Base-by-base conservation (phyloP, 2,329 filamentous ascomycete genomes). In the Fusarium odoratissimum region DNA sequence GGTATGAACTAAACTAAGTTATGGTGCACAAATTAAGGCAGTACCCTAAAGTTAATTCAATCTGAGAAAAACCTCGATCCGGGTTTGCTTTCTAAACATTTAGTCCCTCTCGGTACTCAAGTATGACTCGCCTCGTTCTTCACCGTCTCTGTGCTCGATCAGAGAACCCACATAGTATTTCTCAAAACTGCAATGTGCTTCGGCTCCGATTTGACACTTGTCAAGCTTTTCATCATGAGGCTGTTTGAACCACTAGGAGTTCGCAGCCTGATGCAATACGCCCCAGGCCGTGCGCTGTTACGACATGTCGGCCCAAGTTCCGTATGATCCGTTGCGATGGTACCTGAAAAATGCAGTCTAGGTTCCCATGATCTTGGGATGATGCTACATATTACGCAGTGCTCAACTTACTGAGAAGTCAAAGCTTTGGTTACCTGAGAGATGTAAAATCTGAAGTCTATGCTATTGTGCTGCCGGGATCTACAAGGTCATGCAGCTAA, bases 111-210 rank as follows among this genome's bases (percentile, higher is more conserved):
- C 17, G 25, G 31, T 28, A 45, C 46, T 42, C 19, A 42, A 55
- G 12, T 31, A 48, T 67, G 64, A 49, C 64, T 67, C 41, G 56
- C 37, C 55, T 42, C 13, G 37, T 54, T 35, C 57, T 42, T 68
- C 65, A 68, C 65, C 65, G 65, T 68, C 54, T 68, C 64, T 55
- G 25, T 28, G 55, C 58, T 54, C 14, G 7, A n/a, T n/a, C 33
- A 30, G 33, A 35, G 63, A 67, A 42, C 37, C 65, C 65, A 68
- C 65, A 67, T 67, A 30, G 54, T 31, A 41, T 35, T 49, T 21
- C 45, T 60, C 31, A 59, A 66, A 51, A 40, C 51, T 51, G 38
- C 41, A 40, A 41, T 38, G 41, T 38, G 37, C 58, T 49, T 69
- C 45, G 65, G 45, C 66, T 59, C 60, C 58, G 35, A 58, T 23